Conservation (phyloP, 1,284 basidiomycete genomes). For the Jaminaea rosea region DNA sequence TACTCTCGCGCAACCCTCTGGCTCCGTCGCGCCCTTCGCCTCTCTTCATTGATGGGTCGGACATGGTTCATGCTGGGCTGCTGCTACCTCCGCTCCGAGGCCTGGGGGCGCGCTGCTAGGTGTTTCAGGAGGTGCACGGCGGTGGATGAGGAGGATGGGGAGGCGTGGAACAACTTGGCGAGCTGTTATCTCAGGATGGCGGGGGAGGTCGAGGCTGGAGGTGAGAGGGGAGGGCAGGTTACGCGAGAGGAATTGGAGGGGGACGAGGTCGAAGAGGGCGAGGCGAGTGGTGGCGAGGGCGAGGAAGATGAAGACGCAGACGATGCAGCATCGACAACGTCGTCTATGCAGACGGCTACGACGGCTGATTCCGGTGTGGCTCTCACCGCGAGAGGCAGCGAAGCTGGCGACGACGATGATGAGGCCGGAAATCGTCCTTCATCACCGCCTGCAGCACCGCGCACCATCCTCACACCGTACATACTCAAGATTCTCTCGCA, state of each 20-base stretch:
- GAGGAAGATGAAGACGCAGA: constrained; percentile 4
- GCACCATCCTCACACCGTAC: constrained; percentile 37
- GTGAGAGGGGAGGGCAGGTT: no score
- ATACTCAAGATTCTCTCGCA: constrained; percentile 76
- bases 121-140: constrained; percentile 77
- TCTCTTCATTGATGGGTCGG: constrained; percentile 77
- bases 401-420: constrained; percentile 4
- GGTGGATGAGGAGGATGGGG: constrained; percentile 89
- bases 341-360: background rate
- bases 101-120: constrained; percentile 66
- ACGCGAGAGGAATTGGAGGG: constrained; percentile 16
- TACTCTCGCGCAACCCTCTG: constrained; percentile 62
- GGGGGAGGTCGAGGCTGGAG: constrained; percentile 7
- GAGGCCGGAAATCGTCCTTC: background rate
- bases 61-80: constrained; percentile 96
- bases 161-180: constrained; percentile 97
- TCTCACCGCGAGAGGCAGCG: constrained; percentile 5
- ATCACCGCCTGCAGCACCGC: background rate
- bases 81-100: constrained; percentile 65
- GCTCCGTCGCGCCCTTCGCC: constrained; percentile 61
- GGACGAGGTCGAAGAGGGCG: constrained; percentile 2
- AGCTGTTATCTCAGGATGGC: constrained; percentile 67
- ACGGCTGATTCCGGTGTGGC: constrained; percentile 7
- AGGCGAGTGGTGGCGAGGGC: background rate
- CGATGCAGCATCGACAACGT: background rate